Evolutionary conservation across 352 stramenopile species (phyloP), one percentile per base, ranked within the genome.

Genomic region (Plasmopara muralis): DNA sequence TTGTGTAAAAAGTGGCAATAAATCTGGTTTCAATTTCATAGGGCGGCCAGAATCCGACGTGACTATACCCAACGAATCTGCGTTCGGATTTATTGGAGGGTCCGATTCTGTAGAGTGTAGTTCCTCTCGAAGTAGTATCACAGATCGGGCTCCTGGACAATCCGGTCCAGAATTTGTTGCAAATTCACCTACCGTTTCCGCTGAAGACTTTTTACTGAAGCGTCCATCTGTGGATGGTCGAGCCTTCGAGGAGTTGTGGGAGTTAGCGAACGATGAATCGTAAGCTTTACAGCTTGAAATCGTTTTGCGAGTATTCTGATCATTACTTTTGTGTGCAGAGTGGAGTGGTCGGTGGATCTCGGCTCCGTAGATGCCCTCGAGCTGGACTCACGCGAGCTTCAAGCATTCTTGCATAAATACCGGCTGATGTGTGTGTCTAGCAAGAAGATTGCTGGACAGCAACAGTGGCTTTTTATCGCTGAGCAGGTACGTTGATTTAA

Each of bases 51-150:
- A 43, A 40, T 15, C 55, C 33, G 60, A 61, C 58, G 28, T 15
- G 12, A 29, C 48, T 0, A 57, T 64, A 43, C 30, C 53, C 14
- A 64, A 60, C 43, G 61, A 55, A 28, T 95, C 84, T 14, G 82
- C 84, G 2, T 95, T 95, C 40, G 78, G 74, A 0, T 95, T 95
- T 50, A 89, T 95, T 50, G 56, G 69, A 4, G 73, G 52, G 15
- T 59, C 62, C 9, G 60, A 82, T 34, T 40, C 55, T 13, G 66
- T 77, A 9, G 67, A 79, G 9, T 67, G 87, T 20, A 60, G 60
- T 30, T 70, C 61, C 18, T 80, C 71, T n/a, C 57, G 60, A 33
- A 74, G 61, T 29, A 78, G 60, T 41, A 69, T 72, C 1, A 69
- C 68, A 1, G 69, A 77, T 43, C 68, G 62, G 5, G 72, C 64